Evolutionary conservation across 768 basidiomycete species (phyloP).

Genomic region (Terana coerulea): DNA sequence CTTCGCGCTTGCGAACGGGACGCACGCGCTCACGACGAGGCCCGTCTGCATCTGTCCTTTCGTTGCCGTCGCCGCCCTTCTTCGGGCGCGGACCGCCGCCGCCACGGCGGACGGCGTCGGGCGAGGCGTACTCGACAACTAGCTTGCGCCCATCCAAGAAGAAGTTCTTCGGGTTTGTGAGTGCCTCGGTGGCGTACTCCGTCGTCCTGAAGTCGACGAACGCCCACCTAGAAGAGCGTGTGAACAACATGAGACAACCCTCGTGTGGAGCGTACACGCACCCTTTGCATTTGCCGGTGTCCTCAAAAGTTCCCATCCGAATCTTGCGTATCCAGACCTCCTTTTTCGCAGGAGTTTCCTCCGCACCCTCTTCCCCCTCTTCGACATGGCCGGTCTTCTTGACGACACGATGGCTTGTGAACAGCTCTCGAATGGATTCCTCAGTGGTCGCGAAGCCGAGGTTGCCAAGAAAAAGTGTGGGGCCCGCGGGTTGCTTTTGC

Average conservation of each 20-base stretch:
- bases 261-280: constrained; percentile 34
- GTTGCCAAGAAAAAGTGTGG: constrained; percentile 91
- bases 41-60: neutral
- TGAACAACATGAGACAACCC: constrained; percentile 1
- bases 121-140: constrained; percentile 84
- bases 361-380: constrained; percentile 22
- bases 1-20: constrained; percentile 12
- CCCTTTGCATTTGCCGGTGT: constrained; percentile 96
- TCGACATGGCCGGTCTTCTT: neutral
- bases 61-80: constrained; percentile 1
- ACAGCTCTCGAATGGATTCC: constrained; percentile 62
- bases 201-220: constrained; percentile 87
- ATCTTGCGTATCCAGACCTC: constrained; percentile 72
- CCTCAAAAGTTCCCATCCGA: constrained; percentile 94
- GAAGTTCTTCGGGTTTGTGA: constrained; percentile 84
- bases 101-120: constrained; percentile 86
- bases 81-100: constrained; percentile 30
- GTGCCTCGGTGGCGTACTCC: constrained; percentile 75
- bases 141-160: constrained; percentile 79
- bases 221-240: constrained; percentile 65
- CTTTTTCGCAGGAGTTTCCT: constrained; percentile 22
- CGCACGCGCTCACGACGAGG: constrained; percentile 11
- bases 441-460: constrained; percentile 89
- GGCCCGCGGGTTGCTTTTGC: constrained; percentile 82
- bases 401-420: constrained; percentile 60